phyloP scores from a whole-genome alignment of 2,329 filamentous ascomycete genomes.

The Ceratocystis albifundus region DNA sequence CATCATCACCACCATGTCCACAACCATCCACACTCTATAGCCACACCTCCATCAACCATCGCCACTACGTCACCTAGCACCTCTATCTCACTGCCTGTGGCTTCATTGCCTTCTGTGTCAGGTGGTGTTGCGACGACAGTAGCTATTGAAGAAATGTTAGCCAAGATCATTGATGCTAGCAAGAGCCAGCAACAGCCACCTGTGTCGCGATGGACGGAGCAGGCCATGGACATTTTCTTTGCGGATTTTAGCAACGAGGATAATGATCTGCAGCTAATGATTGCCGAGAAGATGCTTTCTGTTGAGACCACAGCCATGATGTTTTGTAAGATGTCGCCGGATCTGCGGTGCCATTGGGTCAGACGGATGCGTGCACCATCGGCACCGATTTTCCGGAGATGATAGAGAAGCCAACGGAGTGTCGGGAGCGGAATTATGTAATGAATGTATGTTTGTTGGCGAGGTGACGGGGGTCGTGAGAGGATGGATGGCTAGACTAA shows the following conservation, averaged over 20 bases:
- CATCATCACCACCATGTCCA: conserved; percentile 1
- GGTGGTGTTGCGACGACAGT: neutral
- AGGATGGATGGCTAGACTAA: too few species aligned
- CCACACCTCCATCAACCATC: conserved; percentile 16
- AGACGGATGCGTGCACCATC: conserved; percentile 27
- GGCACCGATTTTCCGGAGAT: neutral
- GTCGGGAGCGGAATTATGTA: neutral
- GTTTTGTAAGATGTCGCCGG: conserved; percentile 49
- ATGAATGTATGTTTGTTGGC: neutral
- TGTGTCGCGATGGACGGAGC: conserved; percentile 43
- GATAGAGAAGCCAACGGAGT: neutral
- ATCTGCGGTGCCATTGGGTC: conserved; percentile 46
- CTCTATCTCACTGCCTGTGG: conserved; percentile 6
- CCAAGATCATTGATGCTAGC: conserved; percentile 33
- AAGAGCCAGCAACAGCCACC: conserved; percentile 27
- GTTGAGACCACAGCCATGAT: conserved; percentile 50
- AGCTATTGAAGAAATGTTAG: conserved; percentile 29
- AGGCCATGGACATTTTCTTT: conserved; percentile 49
- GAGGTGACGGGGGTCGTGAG: neutral
- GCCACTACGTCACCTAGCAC: conserved; percentile 15
- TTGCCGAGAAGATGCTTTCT: conserved; percentile 47
- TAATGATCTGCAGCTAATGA: conserved; percentile 47
- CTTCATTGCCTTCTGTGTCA: neutral
- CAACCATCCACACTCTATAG: neutral
- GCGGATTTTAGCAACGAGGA: conserved; percentile 47